phyloP scores from a whole-genome alignment of 1,284 basidiomycete genomes.

The Microstroma glucosiphilum region DNA sequence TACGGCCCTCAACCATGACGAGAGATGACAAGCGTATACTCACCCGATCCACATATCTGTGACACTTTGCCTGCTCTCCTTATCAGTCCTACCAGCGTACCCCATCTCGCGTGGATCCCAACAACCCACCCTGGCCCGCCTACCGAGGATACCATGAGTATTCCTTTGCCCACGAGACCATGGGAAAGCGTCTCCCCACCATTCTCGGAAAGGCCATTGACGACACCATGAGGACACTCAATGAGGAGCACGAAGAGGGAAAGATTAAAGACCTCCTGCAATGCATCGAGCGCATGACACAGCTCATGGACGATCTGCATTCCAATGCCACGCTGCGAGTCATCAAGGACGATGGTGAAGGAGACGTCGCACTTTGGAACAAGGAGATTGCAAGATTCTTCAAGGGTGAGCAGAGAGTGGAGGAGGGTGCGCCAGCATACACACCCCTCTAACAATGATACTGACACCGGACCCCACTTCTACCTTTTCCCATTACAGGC shows the following conservation, averaged over 20 bases:
- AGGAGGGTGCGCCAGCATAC: not conserved
- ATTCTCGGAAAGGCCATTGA: slow-evolving; percentile 95
- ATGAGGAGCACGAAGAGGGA: slow-evolving; percentile 70
- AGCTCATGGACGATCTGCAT: slow-evolving; percentile 53
- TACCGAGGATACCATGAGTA: slow-evolving; percentile 85
- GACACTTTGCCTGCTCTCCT: slow-evolving; percentile 5
- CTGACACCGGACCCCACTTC: slow-evolving; percentile 57
- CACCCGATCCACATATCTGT: not conserved
- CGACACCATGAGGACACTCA: slow-evolving; percentile 81
- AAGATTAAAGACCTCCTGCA: slow-evolving; percentile 74
- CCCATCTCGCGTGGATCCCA: slow-evolving; percentile 59
- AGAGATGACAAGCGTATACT: no score
- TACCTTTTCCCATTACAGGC: slow-evolving; percentile 71
- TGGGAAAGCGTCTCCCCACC: slow-evolving; percentile 88
- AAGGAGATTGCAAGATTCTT: slow-evolving; percentile 57
- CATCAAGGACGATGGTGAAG: slow-evolving; percentile 86
- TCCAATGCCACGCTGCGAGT: slow-evolving; percentile 57
- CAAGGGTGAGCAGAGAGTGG: slow-evolving; percentile 1
- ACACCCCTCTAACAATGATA: not conserved
- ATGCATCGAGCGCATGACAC: slow-evolving; percentile 63
- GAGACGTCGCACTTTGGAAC: slow-evolving; percentile 92
- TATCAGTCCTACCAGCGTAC: slow-evolving; percentile 31
- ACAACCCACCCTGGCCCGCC: slow-evolving; percentile 93
- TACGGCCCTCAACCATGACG: not conserved
- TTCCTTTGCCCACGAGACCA: slow-evolving; percentile 74